These are phyloP conservation scores for Aureobasidium lini DNA, from an alignment of 2,329 filamentous ascomycete genomes.

Conservation along the genomic window DNA sequence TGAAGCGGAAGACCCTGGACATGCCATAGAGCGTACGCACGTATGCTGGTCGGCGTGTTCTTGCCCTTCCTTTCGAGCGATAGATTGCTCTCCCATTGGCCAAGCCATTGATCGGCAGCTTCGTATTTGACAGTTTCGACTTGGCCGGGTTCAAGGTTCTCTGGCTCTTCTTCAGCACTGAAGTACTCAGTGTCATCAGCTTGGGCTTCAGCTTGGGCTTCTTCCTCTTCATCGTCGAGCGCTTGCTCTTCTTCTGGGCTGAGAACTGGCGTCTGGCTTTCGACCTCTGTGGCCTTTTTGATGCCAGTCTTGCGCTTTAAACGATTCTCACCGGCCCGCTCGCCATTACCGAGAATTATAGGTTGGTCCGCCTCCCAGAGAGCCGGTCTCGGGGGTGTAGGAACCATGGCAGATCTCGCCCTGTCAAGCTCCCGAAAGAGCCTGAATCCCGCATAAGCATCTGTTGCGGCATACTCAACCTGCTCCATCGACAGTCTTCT, in stretches of 20 bases:
- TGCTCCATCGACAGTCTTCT: conserved; percentile 55
- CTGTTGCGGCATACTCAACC: conserved; percentile 67
- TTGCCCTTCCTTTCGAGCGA: neutral
- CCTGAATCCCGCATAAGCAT: conserved; percentile 72
- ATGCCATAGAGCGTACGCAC: conserved; percentile 60
- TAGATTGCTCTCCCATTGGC: neutral
- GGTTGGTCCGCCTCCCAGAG: conserved; percentile 60
- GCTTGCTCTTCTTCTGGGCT: neutral
- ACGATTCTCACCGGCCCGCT: conserved; percentile 16
- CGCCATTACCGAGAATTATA: conserved; percentile 49
- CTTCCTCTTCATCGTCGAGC: conserved; percentile 1
- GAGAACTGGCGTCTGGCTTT: neutral
- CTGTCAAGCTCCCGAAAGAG: conserved; percentile 66
- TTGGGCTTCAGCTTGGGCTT: neutral
- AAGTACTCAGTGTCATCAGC: neutral
- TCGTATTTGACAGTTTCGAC: neutral
- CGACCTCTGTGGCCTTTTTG: neutral
- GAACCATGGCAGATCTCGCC: conserved; percentile 57
- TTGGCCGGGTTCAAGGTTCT: neutral
- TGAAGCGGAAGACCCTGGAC: conserved; percentile 43
- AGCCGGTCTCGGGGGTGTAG: conserved; percentile 62
- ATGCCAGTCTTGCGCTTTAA: neutral
- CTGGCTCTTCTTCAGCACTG: neutral
- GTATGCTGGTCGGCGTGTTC: conserved; percentile 31
- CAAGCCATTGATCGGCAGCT: neutral